These are phyloP conservation scores for Smithsoniella earleae DNA, from an alignment of 163 green algal species.

Conservation along the genomic window DNA sequence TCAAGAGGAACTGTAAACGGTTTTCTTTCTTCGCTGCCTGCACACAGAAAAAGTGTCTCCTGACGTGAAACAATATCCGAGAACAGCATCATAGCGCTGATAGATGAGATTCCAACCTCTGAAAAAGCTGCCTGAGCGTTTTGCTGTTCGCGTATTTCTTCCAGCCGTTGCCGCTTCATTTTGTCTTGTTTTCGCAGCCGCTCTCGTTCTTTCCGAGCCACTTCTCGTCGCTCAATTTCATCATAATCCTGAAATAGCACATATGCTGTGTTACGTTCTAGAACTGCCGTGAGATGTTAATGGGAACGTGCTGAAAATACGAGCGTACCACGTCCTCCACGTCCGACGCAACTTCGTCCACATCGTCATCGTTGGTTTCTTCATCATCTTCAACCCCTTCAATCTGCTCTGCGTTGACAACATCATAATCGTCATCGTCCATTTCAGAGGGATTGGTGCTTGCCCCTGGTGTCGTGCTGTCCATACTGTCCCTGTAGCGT, in stretches of 20 bases:
- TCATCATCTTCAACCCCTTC: slow-evolving; percentile 30
- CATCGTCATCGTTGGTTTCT: slow-evolving; percentile 1
- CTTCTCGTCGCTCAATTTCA: slow-evolving; percentile 30
- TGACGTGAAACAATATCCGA: background rate
- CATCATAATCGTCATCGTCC: slow-evolving; percentile 30
- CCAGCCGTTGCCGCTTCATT: slow-evolving; percentile 72
- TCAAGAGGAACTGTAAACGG: slow-evolving; percentile 86
- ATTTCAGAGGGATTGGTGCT: background rate
- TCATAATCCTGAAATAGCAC: background rate
- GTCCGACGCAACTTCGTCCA: slow-evolving; percentile 26
- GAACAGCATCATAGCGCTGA: background rate
- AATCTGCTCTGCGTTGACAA: slow-evolving; percentile 33
- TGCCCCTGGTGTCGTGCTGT: background rate
- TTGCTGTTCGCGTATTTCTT: slow-evolving; percentile 65
- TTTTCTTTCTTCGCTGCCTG: slow-evolving; percentile 53
- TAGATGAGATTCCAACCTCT: slow-evolving; percentile 40
- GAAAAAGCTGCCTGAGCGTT: slow-evolving; percentile 55
- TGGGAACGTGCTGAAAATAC: background rate
- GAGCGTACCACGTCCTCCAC: slow-evolving; percentile 31
- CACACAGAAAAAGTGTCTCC: background rate
- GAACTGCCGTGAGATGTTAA: too few relatives aligned
- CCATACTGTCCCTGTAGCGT: too few relatives aligned
- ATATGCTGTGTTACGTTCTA: background rate
- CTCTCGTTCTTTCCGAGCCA: slow-evolving; percentile 63
- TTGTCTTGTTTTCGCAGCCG: slow-evolving; percentile 65